A percentile compares a stretch with the other conserved stretches of the same genome.
phyloP scores from a whole-genome alignment of 352 stramenopile genomes.

The Salisapilia sapeloensis region DNA sequence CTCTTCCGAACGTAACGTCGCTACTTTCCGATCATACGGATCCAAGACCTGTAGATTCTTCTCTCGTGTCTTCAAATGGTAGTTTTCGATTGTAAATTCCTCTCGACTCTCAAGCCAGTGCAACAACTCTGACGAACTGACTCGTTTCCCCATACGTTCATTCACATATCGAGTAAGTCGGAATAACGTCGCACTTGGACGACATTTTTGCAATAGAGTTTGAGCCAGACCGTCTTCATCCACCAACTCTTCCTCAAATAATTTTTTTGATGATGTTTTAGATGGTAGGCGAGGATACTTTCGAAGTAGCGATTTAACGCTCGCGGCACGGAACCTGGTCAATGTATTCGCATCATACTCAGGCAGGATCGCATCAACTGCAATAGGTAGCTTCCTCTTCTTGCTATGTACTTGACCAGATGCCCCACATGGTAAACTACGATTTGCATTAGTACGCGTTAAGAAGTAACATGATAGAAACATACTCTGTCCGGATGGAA shows the following conservation, averaged over 20 bases:
- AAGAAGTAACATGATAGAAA: slow-evolving; percentile 2
- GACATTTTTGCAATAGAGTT: slow-evolving; percentile 15
- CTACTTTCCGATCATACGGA: no score
- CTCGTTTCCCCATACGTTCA: slow-evolving; percentile 18
- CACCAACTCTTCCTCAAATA: no score
- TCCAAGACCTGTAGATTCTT: slow-evolving; percentile 6
- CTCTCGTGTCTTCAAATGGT: slow-evolving; percentile 11
- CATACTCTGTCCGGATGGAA: slow-evolving; percentile 41
- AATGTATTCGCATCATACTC: slow-evolving; percentile 31
- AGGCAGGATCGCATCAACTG: slow-evolving; percentile 30
- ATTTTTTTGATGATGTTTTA: background rate
- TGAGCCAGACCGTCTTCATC: slow-evolving; percentile 15
- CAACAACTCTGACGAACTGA: slow-evolving; percentile 22
- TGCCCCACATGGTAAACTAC: slow-evolving; percentile 32
- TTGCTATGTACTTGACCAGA: slow-evolving; percentile 1
- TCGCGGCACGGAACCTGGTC: slow-evolving; percentile 16
- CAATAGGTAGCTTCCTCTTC: slow-evolving; percentile 20
- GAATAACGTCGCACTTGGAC: slow-evolving; percentile 40
- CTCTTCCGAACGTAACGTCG: background rate
- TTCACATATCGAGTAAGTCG: slow-evolving; percentile 34
- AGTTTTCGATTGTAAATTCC: slow-evolving; percentile 21
- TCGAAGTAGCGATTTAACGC: slow-evolving; percentile 23
- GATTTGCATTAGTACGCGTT: no score
- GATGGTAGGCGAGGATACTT: slow-evolving; percentile 31
- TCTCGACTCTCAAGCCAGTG: slow-evolving; percentile 12